Evolutionary conservation across 805 yeast species (phyloP).

Genomic region (Saturnispora bothae): DNA sequence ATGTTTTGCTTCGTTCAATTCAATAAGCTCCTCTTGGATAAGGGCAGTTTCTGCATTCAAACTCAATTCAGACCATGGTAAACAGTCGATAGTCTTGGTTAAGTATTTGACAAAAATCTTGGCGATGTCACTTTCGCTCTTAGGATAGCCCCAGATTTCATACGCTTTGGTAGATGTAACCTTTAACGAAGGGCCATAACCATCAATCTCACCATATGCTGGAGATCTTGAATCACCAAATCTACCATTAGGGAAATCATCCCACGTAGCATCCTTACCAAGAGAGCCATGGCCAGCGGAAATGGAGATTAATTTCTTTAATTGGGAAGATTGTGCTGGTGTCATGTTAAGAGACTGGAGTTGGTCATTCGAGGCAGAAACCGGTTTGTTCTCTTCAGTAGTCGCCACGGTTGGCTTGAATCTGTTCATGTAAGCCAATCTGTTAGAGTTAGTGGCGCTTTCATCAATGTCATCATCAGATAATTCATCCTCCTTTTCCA

Average conservation of each 20-base stretch:
- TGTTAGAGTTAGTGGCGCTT: slow-evolving; percentile 25
- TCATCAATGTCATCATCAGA: slow-evolving; percentile 26
- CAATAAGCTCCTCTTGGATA: slow-evolving; percentile 83
- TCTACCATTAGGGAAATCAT: slow-evolving; percentile 92
- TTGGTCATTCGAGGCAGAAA: slow-evolving; percentile 14
- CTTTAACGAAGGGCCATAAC: slow-evolving; percentile 88
- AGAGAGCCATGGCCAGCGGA: slow-evolving; percentile 75
- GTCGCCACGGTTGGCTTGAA: slow-evolving; percentile 22
- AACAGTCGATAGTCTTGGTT: slow-evolving; percentile 59
- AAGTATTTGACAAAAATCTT: slow-evolving; percentile 62
- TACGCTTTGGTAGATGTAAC: slow-evolving; percentile 57
- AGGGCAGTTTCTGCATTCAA: slow-evolving; percentile 82
- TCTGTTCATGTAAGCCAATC: slow-evolving; percentile 27
- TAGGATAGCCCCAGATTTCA: slow-evolving; percentile 76
- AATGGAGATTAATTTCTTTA: slow-evolving; percentile 59
- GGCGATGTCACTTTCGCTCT: slow-evolving; percentile 45
- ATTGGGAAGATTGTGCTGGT: slow-evolving; percentile 25
- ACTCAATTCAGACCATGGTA: slow-evolving; percentile 90
- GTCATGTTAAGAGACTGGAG: slow-evolving; percentile 11
- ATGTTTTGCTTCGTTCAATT: slow-evolving; percentile 54
- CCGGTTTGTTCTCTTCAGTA: slow-evolving; percentile 18
- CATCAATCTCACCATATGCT: slow-evolving; percentile 96
- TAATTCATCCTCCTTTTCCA: slow-evolving; percentile 29
- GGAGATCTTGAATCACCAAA: slow-evolving; percentile 93
- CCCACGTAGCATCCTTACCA: slow-evolving; percentile 93